A percentile compares a stretch with the other conserved stretches of the same genome.
phyloP scores from a whole-genome alignment of 306 rosid genomes.

The Trifolium dubium region DNA sequence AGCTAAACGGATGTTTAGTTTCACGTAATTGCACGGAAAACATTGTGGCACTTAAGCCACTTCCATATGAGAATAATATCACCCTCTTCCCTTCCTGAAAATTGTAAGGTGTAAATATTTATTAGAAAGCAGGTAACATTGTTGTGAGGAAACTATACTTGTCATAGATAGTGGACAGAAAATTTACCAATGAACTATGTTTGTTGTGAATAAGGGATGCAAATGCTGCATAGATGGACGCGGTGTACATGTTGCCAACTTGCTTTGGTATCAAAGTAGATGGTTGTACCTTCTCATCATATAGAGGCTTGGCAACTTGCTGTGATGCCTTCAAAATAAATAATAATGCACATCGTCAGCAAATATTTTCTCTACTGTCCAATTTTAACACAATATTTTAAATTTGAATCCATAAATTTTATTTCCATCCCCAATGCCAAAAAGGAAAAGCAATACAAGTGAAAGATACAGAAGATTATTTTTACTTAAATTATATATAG shows the following conservation, averaged over 20 bases:
- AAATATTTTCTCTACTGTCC: constrained; percentile 29
- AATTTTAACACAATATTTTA: constrained; percentile 5
- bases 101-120: constrained; percentile 34
- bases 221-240: constrained; percentile 98
- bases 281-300: constrained; percentile 88
- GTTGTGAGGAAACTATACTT: constrained; percentile 15
- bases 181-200: constrained; percentile 69
- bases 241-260: constrained; percentile 99
- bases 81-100: constrained; percentile 80
- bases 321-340: constrained; percentile 69
- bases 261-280: constrained; percentile 90
- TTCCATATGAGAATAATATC: constrained; percentile 88
- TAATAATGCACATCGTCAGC: constrained; percentile 32
- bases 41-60: constrained; percentile 91
- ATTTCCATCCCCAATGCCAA: not conserved
- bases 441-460: not conserved
- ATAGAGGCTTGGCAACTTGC: constrained; percentile 85
- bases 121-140: constrained; percentile 35
- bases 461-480: not conserved
- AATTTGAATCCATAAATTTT: not conserved
- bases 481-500: constrained; percentile 12
- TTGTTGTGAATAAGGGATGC: constrained; percentile 88
- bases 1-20: constrained; percentile 75
- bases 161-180: constrained; percentile 28
- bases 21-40: constrained; percentile 72